Evolutionary conservation across 192 early-diverging fungal species (phyloP), one percentile per base, ranked within the genome.

Genomic region (Entomortierella parvispora): DNA sequence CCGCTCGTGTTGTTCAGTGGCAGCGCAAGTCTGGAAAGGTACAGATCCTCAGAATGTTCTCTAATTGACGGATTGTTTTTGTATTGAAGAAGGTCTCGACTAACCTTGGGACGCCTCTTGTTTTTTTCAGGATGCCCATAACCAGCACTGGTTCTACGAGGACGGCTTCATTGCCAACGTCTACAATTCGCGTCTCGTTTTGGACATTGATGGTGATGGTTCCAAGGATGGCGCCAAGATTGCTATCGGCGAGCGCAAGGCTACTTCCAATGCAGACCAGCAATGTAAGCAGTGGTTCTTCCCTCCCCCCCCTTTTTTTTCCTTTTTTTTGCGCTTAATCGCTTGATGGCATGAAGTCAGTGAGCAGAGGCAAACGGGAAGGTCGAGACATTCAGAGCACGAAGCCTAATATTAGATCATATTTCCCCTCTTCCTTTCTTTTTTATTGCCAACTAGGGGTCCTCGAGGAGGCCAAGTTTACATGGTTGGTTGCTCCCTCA

Each of bases 111-210:
- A 20, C 22, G 2, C 18, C 33, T 33, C 10, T 37, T 9, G 18
- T 22, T 37, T 25, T 60, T 46, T 15, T 44, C 29, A 69, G 54
- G 72, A 76, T 2, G 72, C 72, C 31, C 58, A 58, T 23, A 76
- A 76, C 65, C 72, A 76, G 54, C 72, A 76, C 65, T 76, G 72
- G 72, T 76, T 76, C 42, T 68, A 62, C 26, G 65, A 76, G 48
- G 62, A 68, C 28, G 72, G 72, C 40, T 76, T 76, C 59, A 76
- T 76, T 42, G 72, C 72, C 65, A 76, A 76, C 29, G 72, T 76
- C 46, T 76, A 76, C 65, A 76, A 76, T 42, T 76, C 72, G 7
- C 58, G 72, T 28, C 65, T 67, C n/a, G 72, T 76, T 33, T 33
- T 76, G 58, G 72, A 76, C 44, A 76, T 76, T 50, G 72, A 76